These are phyloP conservation scores for Pelagophyceae sp. DNA, from an alignment of 352 stramenopile genomes.

Conservation along the genomic window DNA sequence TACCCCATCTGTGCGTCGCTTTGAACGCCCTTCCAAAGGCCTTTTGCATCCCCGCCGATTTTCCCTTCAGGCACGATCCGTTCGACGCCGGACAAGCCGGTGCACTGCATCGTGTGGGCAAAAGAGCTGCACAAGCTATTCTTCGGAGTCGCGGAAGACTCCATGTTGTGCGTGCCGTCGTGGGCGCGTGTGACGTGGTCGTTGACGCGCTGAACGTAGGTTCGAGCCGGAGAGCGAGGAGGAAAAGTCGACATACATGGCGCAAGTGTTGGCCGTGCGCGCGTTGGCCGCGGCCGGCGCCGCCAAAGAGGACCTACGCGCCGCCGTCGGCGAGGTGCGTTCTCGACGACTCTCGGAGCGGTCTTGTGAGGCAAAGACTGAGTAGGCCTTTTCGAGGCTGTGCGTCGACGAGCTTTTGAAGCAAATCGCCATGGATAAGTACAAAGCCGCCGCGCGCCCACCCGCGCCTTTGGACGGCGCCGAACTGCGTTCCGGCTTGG, in stretches of 20 bases:
- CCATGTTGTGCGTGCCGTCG: slow-evolving; percentile 97
- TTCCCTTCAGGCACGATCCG: too few species aligned
- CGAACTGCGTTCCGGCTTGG: not conserved
- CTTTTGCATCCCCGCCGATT: too few species aligned
- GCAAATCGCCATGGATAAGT: slow-evolving; percentile 81
- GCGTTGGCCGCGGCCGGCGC: not conserved
- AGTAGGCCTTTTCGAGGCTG: slow-evolving; percentile 68
- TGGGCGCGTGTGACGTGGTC: slow-evolving; percentile 62
- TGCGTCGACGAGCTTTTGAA: slow-evolving; percentile 93
- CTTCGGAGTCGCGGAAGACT: slow-evolving; percentile 59
- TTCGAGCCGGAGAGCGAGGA: slow-evolving; percentile 62
- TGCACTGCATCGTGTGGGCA: slow-evolving; percentile 99
- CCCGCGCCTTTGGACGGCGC: slow-evolving; percentile 53
- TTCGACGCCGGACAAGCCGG: slow-evolving; percentile 92
- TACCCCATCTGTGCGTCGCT: slow-evolving; percentile 99
- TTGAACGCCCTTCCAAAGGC: too few species aligned
- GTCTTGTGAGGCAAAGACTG: too few species aligned
- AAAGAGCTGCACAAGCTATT: slow-evolving; percentile 82
- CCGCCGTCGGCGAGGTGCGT: too few species aligned
- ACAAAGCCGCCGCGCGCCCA: slow-evolving; percentile 84
- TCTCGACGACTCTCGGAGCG: too few species aligned
- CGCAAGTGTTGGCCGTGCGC: not conserved
- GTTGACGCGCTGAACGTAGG: slow-evolving; percentile 67
- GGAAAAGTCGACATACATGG: slow-evolving; percentile 66
- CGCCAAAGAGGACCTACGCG: not conserved